A percentile compares a stretch with the other conserved stretches of the same genome.
Conservation (phyloP, 768 basidiomycete species). For the Mycena vitilis region DNA sequence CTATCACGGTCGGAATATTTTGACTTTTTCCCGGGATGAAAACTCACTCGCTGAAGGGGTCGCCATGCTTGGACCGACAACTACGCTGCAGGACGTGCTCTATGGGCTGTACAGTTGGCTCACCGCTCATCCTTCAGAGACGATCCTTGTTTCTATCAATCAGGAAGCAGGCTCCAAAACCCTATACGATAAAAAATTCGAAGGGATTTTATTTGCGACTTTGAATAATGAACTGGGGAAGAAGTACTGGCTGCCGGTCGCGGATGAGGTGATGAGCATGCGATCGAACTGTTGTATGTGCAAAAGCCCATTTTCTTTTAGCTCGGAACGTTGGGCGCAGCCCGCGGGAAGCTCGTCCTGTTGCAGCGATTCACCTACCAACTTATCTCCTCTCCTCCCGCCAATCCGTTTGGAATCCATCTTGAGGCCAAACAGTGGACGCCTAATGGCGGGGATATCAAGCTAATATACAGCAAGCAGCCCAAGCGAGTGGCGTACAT, state of each 20-base stretch:
- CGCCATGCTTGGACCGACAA: slow-evolving; percentile 34
- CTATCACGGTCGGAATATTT: slow-evolving; percentile 52
- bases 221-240: slow-evolving; percentile 22
- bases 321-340: slow-evolving; percentile 31
- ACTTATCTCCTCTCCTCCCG: slow-evolving; percentile 8
- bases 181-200: slow-evolving; percentile 29
- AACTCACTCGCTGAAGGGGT: slow-evolving; percentile 3
- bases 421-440: slow-evolving; percentile 33
- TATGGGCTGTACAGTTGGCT: slow-evolving; percentile 36
- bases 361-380: slow-evolving; percentile 36
- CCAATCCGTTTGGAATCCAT: slow-evolving; percentile 29
- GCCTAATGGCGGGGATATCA: slow-evolving; percentile 30
- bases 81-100: slow-evolving; percentile 34
- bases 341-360: slow-evolving; percentile 33
- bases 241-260: slow-evolving; percentile 26
- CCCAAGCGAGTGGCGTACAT: slow-evolving; percentile 32
- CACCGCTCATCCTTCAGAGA: slow-evolving; percentile 32
- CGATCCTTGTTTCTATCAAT: slow-evolving; percentile 35
- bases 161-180: slow-evolving; percentile 34
- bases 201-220: slow-evolving; percentile 22
- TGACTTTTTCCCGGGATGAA: not conserved
- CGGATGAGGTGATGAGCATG: slow-evolving; percentile 5
- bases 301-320: not conserved
- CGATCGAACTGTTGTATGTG: not conserved
- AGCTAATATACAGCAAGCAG: slow-evolving; percentile 25